A percentile compares a stretch with the other conserved stretches of the same genome.
These are phyloP conservation scores for Monosporascus ibericus DNA, from an alignment of 2,329 filamentous ascomycete species.

Conservation along the genomic window DNA sequence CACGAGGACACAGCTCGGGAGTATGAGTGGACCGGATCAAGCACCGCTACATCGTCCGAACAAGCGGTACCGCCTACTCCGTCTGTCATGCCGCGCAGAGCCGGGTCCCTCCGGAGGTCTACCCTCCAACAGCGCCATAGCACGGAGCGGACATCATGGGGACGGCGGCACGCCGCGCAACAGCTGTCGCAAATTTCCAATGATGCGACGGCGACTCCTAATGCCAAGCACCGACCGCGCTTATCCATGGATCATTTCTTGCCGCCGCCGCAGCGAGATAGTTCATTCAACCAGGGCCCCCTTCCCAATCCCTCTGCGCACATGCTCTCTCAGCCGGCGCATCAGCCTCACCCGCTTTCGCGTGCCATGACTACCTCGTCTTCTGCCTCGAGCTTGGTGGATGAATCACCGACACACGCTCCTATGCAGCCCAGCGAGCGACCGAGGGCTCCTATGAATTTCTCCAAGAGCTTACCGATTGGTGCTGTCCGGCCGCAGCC, in stretches of 20 bases:
- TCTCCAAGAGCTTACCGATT: constrained; percentile 68
- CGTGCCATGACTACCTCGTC: constrained; percentile 82
- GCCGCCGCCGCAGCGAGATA: constrained; percentile 56
- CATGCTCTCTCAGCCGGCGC: constrained; percentile 36
- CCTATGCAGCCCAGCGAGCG: constrained; percentile 48
- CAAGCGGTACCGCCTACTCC: constrained; percentile 38
- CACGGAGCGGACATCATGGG: constrained; percentile 60
- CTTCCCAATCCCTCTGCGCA: constrained; percentile 49
- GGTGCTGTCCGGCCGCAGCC: constrained; percentile 21
- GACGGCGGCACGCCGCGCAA: constrained; percentile 51
- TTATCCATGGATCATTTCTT: constrained; percentile 76
- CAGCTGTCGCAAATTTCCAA: constrained; percentile 42
- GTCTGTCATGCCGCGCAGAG: constrained; percentile 57
- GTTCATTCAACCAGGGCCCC: constrained; percentile 52
- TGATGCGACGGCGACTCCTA: constrained; percentile 49
- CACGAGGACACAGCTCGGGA: constrained; percentile 45
- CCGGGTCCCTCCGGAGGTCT: constrained; percentile 75
- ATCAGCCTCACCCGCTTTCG: constrained; percentile 75
- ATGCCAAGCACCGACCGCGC: constrained; percentile 58
- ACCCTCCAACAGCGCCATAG: constrained; percentile 76
- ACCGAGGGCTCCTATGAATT: constrained; percentile 45
- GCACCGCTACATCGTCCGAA: constrained; percentile 31
- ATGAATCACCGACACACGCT: constrained; percentile 60
- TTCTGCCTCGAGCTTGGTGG: constrained; percentile 69
- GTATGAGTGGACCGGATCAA: constrained; percentile 44